phyloP scores from a whole-genome alignment of 192 early-diverging fungal genomes.

The Podila horticola region DNA sequence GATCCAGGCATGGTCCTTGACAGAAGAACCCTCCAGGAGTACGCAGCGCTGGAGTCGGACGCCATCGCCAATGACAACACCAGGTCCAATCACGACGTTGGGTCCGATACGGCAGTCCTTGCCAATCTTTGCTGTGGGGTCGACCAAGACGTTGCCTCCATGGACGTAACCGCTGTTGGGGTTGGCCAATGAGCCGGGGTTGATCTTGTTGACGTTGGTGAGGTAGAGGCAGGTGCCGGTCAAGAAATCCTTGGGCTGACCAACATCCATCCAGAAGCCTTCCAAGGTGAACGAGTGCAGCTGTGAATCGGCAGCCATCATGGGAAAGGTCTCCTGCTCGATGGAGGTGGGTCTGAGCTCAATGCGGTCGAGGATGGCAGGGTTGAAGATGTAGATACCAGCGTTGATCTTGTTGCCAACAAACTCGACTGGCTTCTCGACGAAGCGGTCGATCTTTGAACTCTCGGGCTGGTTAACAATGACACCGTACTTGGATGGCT shows the following conservation, averaged over 20 bases:
- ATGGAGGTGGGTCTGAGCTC: constrained; percentile 96
- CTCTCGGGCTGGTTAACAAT: constrained; percentile 84
- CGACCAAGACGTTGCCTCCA: constrained; percentile 92
- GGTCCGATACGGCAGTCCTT: constrained; percentile 97
- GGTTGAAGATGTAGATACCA: constrained; percentile 98
- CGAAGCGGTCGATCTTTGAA: constrained; percentile 90
- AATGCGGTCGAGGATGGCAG: constrained; percentile 90
- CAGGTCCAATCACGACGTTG: constrained; percentile 95
- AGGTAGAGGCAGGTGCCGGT: constrained; percentile 96
- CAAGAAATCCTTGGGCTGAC: constrained; percentile 98
- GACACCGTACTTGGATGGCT: constrained; percentile 99
- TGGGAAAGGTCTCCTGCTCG: constrained; percentile 97
- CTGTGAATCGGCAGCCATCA: constrained; percentile 86
- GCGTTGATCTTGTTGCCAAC: constrained; percentile 99
- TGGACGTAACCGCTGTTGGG: constrained; percentile 73
- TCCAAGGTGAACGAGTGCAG: constrained; percentile 94
- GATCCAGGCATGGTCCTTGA: constrained; percentile 95
- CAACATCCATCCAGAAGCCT: constrained; percentile 99
- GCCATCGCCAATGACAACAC: constrained; percentile 91
- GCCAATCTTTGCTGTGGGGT: constrained; percentile 93
- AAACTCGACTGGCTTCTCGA: constrained; percentile 96
- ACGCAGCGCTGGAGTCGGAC: constrained; percentile 92
- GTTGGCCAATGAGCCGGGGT: constrained; percentile 76
- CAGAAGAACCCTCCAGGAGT: constrained; percentile 82
- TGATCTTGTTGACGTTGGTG: constrained; percentile 79